Conservation (phyloP, 176 grass and related monocot species). For the Hordeum marinum region DNA sequence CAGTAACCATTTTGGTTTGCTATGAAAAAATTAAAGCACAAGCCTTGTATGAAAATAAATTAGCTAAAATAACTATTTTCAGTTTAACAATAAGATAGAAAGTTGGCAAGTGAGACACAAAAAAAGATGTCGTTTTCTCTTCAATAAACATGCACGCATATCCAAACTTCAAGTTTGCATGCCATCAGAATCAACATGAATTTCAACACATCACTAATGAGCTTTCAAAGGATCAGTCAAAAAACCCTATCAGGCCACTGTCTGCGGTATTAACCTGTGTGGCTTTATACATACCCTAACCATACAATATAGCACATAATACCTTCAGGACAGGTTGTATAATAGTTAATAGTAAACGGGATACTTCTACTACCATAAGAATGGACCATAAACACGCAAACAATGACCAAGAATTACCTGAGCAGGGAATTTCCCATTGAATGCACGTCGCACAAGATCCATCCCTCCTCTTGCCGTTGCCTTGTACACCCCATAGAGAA, state of each 20-base stretch:
- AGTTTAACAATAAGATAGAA: neutral
- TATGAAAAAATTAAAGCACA: neutral
- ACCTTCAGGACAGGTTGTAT: neutral
- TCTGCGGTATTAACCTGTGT: neutral
- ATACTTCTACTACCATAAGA: neutral
- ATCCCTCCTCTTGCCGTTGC: constrained; percentile 48
- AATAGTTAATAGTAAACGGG: neutral
- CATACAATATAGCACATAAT: neutral
- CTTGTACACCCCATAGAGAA: constrained; percentile 73
- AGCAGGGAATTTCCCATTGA: constrained; percentile 52
- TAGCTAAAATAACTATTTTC: neutral
- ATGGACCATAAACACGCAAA: neutral
- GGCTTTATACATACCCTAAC: neutral
- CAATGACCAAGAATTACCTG: constrained; percentile 42
- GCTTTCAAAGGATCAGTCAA: neutral
- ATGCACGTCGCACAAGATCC: constrained; percentile 38
- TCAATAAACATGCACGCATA: neutral
- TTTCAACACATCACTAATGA: too few species aligned
- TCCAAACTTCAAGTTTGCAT: neutral
- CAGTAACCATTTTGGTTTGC: neutral
- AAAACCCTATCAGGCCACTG: neutral
- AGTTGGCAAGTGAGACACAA: neutral
- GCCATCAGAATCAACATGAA: neutral
- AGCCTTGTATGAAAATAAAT: neutral
- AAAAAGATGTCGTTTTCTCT: neutral